phyloP scores from a whole-genome alignment of 495 filamentous ascomycete genomes.

The Aspergillus nidulans region DNA sequence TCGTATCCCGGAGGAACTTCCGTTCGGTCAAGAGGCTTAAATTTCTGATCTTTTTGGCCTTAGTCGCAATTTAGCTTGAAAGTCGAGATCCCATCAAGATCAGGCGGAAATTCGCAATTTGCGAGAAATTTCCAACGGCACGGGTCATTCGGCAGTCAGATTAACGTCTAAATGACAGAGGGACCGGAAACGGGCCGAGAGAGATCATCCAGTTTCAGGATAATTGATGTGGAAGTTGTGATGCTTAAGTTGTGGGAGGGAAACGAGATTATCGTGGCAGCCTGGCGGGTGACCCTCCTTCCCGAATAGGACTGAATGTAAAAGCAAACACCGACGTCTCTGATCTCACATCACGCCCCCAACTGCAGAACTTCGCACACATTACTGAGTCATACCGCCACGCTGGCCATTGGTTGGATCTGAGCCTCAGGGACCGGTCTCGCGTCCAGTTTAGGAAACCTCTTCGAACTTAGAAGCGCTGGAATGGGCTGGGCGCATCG shows the following conservation, averaged over 20 bases:
- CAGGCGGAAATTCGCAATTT: neutral
- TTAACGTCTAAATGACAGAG: neutral
- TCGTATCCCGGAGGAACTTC: neutral
- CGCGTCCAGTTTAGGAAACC: neutral
- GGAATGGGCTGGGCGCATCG: neutral
- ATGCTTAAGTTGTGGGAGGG: neutral
- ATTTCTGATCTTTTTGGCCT: neutral
- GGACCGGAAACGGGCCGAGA: neutral
- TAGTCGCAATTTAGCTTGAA: neutral
- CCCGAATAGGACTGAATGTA: neutral
- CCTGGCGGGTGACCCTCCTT: neutral
- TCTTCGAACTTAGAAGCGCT: conserved; percentile 1
- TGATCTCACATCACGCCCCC: neutral
- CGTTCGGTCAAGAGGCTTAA: neutral
- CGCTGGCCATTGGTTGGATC: neutral
- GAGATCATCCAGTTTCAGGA: neutral
- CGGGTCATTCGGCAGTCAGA: neutral
- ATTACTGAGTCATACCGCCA: neutral
- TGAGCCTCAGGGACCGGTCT: conserved; percentile 5
- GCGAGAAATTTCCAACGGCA: neutral
- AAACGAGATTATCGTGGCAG: neutral
- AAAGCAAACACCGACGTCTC: neutral
- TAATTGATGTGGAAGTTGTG: neutral
- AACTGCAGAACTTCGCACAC: neutral
- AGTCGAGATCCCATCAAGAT: neutral